These are phyloP conservation scores for Geotrichum siamense DNA, from an alignment of 1,139 yeast genomes.

Conservation along the genomic window DNA sequence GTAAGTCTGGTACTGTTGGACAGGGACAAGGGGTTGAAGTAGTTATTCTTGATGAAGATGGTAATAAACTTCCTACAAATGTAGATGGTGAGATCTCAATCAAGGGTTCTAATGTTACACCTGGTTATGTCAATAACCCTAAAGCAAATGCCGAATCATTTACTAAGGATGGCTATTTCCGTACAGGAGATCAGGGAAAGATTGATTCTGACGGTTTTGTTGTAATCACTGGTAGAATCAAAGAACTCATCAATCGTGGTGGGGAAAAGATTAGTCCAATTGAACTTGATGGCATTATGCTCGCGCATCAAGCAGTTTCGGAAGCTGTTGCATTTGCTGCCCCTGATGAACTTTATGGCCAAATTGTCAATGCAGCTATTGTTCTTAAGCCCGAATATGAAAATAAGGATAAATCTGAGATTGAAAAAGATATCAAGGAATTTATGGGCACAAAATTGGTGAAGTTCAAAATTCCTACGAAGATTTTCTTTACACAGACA, in stretches of 20 bases:
- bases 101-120: conserved; percentile 57
- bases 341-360: conserved; percentile 57
- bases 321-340: conserved; percentile 68
- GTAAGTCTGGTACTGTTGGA: conserved; percentile 66
- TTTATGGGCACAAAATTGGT: conserved; percentile 44
- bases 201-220: conserved; percentile 53
- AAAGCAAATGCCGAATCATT: conserved; percentile 62
- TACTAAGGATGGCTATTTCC: conserved; percentile 50
- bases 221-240: conserved; percentile 55
- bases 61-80: conserved; percentile 43
- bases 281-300: conserved; percentile 52
- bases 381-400: conserved; percentile 42
- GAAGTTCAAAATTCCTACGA: conserved; percentile 50
- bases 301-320: conserved; percentile 48
- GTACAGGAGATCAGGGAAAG: conserved; percentile 68
- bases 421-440: conserved; percentile 41
- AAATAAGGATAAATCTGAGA: too few relatives aligned
- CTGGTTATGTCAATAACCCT: conserved; percentile 61
- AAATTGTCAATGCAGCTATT: conserved; percentile 57
- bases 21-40: conserved; percentile 61
- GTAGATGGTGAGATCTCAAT: conserved; percentile 59
- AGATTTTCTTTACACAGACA: conserved; percentile 49
- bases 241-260: conserved; percentile 60
- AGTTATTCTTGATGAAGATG: conserved; percentile 46
- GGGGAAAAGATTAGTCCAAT: conserved; percentile 67